phyloP scores from a whole-genome alignment of 163 green algal species.

The Picocystis sp. region DNA sequence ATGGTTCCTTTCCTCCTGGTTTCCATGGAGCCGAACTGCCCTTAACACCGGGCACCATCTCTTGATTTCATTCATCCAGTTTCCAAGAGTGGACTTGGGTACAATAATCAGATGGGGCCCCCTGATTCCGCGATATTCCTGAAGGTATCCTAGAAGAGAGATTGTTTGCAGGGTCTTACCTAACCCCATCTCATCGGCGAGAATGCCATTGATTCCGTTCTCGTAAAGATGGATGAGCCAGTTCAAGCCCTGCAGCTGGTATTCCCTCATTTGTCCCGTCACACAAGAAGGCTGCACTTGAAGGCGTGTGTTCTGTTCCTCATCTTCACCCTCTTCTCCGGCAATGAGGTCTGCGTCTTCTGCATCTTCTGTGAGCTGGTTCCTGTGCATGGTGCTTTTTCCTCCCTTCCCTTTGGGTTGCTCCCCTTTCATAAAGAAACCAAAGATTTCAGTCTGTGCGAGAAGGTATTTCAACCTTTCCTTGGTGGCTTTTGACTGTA shows the following conservation, averaged over 20 bases:
- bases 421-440: slow-evolving; percentile 76
- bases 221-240: slow-evolving; percentile 98
- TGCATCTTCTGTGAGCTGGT: slow-evolving; percentile 21
- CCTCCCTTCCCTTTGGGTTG: slow-evolving; percentile 2
- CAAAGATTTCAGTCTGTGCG: slow-evolving; percentile 94
- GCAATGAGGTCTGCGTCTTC: slow-evolving; percentile 24
- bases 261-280: slow-evolving; percentile 84
- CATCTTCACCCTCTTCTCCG: slow-evolving; percentile 15
- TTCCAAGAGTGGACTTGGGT: slow-evolving; percentile 92
- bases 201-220: slow-evolving; percentile 98
- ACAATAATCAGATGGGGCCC: slow-evolving; percentile 95
- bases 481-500: slow-evolving; percentile 45
- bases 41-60: slow-evolving; percentile 83
- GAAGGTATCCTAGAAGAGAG: slow-evolving; percentile 86
- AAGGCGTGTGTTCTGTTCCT: slow-evolving; percentile 24
- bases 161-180: slow-evolving; percentile 95
- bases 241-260: slow-evolving; percentile 95
- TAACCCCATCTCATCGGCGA: slow-evolving; percentile 96
- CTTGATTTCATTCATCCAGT: slow-evolving; percentile 95
- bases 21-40: slow-evolving; percentile 88
- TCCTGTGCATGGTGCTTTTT: slow-evolving; percentile 14
- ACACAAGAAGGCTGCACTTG: slow-evolving; percentile 77
- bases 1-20: slow-evolving; percentile 52
- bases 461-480: slow-evolving; percentile 83
- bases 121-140: slow-evolving; percentile 89